phyloP scores from a whole-genome alignment of 108 stramenopile species.

The Ochromonas danica region DNA sequence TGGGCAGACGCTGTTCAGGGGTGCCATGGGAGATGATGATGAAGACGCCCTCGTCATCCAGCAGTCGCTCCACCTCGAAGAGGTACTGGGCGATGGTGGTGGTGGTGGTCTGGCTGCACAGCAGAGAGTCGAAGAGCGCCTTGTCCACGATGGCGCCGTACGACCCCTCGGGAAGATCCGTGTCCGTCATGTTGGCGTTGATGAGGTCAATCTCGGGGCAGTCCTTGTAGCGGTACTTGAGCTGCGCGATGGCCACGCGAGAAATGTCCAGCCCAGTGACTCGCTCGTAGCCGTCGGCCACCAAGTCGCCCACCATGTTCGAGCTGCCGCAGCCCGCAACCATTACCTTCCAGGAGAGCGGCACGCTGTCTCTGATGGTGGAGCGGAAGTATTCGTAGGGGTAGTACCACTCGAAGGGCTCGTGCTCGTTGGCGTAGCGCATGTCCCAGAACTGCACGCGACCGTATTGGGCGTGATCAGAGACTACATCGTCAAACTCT shows the following conservation, averaged over 20 bases:
- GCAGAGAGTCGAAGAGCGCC: background rate
- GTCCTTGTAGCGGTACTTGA: constrained; percentile 11
- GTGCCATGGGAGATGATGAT: constrained; percentile 2
- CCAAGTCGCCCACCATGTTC: constrained; percentile 22
- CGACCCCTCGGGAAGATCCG: background rate
- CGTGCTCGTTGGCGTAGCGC: constrained; percentile 19
- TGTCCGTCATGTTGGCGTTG: background rate
- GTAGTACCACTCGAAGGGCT: constrained; percentile 36
- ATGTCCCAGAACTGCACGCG: constrained; percentile 28
- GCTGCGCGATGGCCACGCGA: constrained; percentile 7
- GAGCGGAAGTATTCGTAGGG: background rate
- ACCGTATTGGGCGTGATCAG: constrained; percentile 30
- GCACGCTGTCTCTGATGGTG: constrained; percentile 22
- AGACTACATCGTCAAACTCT: constrained; percentile 22
- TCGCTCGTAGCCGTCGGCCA: constrained; percentile 6
- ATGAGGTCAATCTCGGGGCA: background rate
- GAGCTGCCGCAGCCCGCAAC: constrained; percentile 33
- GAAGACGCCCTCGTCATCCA: background rate
- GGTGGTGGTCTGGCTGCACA: background rate
- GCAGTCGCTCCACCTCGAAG: background rate
- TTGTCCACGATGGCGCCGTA: background rate
- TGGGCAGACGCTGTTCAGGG: constrained; percentile 23
- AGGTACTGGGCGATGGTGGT: background rate
- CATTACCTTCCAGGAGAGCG: background rate
- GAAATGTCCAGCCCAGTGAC: background rate